phyloP scores from a whole-genome alignment of 805 yeast species.

The Metschnikowia lochheadii region DNA sequence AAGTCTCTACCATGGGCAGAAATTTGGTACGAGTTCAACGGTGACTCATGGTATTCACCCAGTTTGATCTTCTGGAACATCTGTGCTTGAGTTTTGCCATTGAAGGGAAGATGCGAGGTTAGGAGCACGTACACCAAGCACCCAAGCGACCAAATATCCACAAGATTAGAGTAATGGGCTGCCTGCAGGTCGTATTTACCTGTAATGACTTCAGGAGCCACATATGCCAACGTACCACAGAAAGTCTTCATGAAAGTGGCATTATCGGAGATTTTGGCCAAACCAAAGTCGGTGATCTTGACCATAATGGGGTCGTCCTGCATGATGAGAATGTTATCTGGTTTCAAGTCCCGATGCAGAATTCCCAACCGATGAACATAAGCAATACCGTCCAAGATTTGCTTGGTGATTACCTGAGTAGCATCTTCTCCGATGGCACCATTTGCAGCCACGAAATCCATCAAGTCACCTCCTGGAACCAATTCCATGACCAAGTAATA shows the following conservation, averaged over 20 bases:
- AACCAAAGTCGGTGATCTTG: slow-evolving; percentile 95
- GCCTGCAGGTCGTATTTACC: slow-evolving; percentile 47
- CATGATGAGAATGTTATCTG: slow-evolving; percentile 89
- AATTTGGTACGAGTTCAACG: slow-evolving; percentile 61
- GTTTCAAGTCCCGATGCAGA: slow-evolving; percentile 94
- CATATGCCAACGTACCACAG: slow-evolving; percentile 95
- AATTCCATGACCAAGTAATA: slow-evolving; percentile 93
- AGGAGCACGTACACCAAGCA: slow-evolving; percentile 87
- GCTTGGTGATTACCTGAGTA: slow-evolving; percentile 79
- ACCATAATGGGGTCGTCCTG: slow-evolving; percentile 86
- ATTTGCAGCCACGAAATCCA: slow-evolving; percentile 94
- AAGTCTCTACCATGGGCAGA: slow-evolving; percentile 71
- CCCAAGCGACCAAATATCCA: slow-evolving; percentile 98
- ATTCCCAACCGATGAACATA: slow-evolving; percentile 89
- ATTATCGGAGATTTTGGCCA: slow-evolving; percentile 84
- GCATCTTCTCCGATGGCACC: slow-evolving; percentile 92
- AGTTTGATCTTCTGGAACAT: slow-evolving; percentile 68
- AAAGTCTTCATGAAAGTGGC: slow-evolving; percentile 90
- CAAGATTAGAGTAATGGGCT: slow-evolving; percentile 66
- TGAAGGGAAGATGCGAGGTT: slow-evolving; percentile 92
- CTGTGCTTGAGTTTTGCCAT: slow-evolving; percentile 86
- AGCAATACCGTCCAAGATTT: slow-evolving; percentile 75
- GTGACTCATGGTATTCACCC: slow-evolving; percentile 78
- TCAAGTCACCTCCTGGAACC: slow-evolving; percentile 93
- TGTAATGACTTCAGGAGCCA: slow-evolving; percentile 88